phyloP scores from a whole-genome alignment of 2,329 filamentous ascomycete species.

The Alternaria infectoria region DNA sequence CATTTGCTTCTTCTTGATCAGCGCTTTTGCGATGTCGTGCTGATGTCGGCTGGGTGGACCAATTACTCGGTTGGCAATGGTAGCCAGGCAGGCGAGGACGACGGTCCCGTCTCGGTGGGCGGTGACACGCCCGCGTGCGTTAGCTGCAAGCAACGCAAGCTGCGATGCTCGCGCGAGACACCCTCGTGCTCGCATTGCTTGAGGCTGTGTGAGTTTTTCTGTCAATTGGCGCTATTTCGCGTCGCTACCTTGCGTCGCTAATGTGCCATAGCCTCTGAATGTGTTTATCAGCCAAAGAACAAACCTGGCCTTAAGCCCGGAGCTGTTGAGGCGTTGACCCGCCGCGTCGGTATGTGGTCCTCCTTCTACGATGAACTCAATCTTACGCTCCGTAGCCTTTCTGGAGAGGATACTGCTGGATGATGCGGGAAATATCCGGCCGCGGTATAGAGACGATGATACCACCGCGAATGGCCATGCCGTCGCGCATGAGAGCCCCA shows the following conservation, averaged over 20 bases:
- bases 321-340: constrained; percentile 42
- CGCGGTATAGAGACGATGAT: constrained; percentile 24
- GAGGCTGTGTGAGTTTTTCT: constrained; percentile 34
- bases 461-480: background rate
- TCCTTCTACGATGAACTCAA: background rate
- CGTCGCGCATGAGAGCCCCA: background rate
- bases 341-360: constrained; percentile 35
- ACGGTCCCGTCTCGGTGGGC: constrained; percentile 28
- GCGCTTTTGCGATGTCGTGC: constrained; percentile 26
- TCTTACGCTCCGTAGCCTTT: constrained; percentile 31
- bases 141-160: constrained; percentile 42
- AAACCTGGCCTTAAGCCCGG: constrained; percentile 44
- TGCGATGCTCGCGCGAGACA: constrained; percentile 39
- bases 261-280: constrained; percentile 31
- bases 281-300: constrained; percentile 41
- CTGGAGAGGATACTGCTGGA: constrained; percentile 41
- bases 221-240: background rate
- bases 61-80: constrained; percentile 40
- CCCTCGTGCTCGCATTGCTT: constrained; percentile 43
- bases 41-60: constrained; percentile 42
- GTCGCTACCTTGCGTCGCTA: constrained; percentile 8
- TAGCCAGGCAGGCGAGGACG: constrained; percentile 32
- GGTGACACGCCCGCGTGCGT: constrained; percentile 41
- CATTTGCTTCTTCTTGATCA: constrained; percentile 23
- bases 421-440: constrained; percentile 29